Conservation (phyloP, 306 rosid genomes). For the Ziziphus jujuba region DNA sequence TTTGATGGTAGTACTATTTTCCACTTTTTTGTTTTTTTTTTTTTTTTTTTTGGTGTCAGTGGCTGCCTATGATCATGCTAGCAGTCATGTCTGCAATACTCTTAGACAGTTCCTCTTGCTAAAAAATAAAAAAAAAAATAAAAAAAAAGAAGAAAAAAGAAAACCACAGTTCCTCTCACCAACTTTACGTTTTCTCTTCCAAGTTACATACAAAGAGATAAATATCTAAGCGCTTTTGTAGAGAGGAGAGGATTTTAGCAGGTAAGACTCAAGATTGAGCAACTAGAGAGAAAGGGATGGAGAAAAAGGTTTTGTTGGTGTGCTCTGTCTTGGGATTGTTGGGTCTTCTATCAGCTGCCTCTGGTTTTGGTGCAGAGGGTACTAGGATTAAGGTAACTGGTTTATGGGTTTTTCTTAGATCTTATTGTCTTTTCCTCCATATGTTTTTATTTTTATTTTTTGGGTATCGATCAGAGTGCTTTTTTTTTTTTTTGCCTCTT, state of each 20-base stretch:
- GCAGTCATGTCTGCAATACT: too few species aligned
- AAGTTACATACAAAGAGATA: conserved; percentile 2
- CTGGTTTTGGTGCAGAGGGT: conserved; percentile 79
- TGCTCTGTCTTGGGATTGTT: conserved; percentile 59
- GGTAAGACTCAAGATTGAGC: conserved; percentile 5
- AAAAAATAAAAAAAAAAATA: too few species aligned
- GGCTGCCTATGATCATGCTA: too few species aligned
- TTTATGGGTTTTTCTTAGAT: conserved; percentile 13
- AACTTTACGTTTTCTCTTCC: conserved; percentile 16
- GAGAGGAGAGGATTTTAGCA: neutral
- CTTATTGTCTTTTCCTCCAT: neutral
- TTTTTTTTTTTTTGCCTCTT: neutral
- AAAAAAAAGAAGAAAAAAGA: neutral
- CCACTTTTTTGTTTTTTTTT: too few species aligned
- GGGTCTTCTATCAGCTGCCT: conserved; percentile 69
- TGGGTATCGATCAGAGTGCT: neutral
- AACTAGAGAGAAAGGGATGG: conserved; percentile 40
- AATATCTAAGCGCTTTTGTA: neutral
- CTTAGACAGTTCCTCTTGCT: neutral
- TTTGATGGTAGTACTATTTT: too few species aligned
- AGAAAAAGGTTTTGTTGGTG: conserved; percentile 52
- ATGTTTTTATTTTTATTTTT: conserved; percentile 1
- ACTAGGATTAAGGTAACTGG: conserved; percentile 69
- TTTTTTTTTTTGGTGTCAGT: too few species aligned
- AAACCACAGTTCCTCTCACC: neutral